Percentiles rank a stretch among this genome's conserved stretches.
Evolutionary conservation across 768 basidiomycete genomes (phyloP).

Genomic region (Pluteus cervinus): DNA sequence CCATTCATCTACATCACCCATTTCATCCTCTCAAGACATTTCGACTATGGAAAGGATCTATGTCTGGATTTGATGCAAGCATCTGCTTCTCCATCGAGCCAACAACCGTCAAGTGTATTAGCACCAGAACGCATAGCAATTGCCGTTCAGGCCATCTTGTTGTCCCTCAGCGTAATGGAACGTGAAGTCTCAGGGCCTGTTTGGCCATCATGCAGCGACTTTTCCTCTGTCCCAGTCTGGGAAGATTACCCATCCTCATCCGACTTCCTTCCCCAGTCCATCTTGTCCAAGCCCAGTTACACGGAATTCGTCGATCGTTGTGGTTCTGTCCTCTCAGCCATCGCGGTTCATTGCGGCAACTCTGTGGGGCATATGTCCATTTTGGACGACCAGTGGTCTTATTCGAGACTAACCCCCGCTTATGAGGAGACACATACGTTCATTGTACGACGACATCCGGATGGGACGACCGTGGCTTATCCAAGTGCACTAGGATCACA

Average conservation of each 20-base stretch:
- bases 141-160: constrained; percentile 69
- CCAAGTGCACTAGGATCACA: constrained; percentile 52
- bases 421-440: constrained; percentile 69
- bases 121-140: constrained; percentile 72
- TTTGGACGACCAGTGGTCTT: constrained; percentile 80
- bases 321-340: constrained; percentile 46
- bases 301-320: constrained; percentile 67
- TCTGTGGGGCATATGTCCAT: constrained; percentile 71
- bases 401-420: constrained; percentile 47
- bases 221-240: constrained; percentile 43
- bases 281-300: constrained; percentile 60
- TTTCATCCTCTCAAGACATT: constrained; percentile 76
- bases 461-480: constrained; percentile 60
- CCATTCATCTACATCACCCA: constrained; percentile 75
- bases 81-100: constrained; percentile 32
- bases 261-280: constrained; percentile 47
- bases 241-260: constrained; percentile 71
- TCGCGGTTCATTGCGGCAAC: constrained; percentile 57
- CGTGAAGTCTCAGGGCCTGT: constrained; percentile 60
- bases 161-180: constrained; percentile 69
- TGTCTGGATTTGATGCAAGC: constrained; percentile 80
- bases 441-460: constrained; percentile 61
- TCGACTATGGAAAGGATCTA: constrained; percentile 80
- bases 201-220: constrained; percentile 78
- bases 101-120: constrained; percentile 32